Conservation (phyloP, 2,329 filamentous ascomycete genomes). For the Nectriaceae sp. region DNA sequence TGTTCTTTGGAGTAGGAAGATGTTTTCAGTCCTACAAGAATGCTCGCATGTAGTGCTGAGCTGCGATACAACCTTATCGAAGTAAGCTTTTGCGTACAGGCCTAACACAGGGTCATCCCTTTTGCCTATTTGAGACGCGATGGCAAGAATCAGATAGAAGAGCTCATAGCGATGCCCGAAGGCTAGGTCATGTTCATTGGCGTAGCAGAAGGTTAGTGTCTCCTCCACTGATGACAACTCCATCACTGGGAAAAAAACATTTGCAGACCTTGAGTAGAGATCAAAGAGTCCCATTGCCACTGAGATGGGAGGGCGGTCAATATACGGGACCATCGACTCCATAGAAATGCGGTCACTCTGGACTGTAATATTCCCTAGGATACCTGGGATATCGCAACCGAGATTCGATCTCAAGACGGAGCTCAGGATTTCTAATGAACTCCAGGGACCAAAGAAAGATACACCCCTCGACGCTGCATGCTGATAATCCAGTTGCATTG, state of each 20-base stretch:
- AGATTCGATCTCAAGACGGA: not conserved
- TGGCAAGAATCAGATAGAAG: constrained; percentile 13
- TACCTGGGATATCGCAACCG: not conserved
- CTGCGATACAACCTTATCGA: not conserved
- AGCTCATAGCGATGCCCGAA: constrained; percentile 4
- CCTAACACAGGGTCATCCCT: constrained; percentile 4
- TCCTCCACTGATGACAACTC: not conserved
- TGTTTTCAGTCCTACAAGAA: constrained; percentile 6
- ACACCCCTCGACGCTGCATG: not conserved
- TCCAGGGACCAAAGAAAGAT: not conserved
- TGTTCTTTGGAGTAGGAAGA: constrained; percentile 11
- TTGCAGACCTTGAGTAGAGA: not conserved
- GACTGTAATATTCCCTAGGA: not conserved
- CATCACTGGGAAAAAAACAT: not conserved
- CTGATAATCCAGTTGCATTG: not conserved
- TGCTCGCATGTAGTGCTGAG: constrained; percentile 7
- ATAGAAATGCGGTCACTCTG: not conserved
- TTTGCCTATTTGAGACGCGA: constrained; percentile 8
- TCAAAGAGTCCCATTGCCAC: not conserved
- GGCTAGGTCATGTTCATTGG: too few species aligned
- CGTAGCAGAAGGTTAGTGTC: not conserved
- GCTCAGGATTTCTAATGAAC: not conserved
- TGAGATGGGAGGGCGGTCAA: not conserved
- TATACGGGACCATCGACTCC: not conserved
- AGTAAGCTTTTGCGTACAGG: constrained; percentile 1